A percentile compares a stretch with the other conserved stretches of the same genome.
phyloP scores from a whole-genome alignment of 257 asterid species.

The Jacaranda copaia region DNA sequence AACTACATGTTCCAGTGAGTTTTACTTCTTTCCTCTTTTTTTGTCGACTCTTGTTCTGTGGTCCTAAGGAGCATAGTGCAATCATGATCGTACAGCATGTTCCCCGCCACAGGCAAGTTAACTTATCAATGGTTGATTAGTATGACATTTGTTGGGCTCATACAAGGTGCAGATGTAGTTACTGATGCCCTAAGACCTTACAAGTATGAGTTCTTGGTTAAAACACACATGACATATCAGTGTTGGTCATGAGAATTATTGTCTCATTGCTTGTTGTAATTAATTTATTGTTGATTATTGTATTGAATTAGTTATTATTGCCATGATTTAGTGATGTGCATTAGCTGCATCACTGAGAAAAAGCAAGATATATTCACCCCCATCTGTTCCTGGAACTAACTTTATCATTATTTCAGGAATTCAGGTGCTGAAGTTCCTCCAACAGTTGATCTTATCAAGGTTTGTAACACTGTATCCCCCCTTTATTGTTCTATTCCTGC shows the following conservation, averaged over 20 bases:
- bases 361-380: not conserved
- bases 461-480: conserved; percentile 37
- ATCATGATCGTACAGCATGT: not conserved
- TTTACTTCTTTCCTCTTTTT: conserved; percentile 1
- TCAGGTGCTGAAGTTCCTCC: conserved; percentile 64
- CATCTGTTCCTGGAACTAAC: conserved; percentile 32
- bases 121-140: not conserved
- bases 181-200: not conserved
- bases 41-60: not conserved
- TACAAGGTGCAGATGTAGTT: not conserved
- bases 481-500: not conserved
- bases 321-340: not conserved
- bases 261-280: not conserved
- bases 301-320: conserved; percentile 5
- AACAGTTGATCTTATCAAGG: conserved; percentile 64
- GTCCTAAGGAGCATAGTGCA: not conserved
- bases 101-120: not conserved
- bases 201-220: not conserved
- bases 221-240: not conserved
- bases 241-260: no score
- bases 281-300: not conserved
- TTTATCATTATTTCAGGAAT: conserved; percentile 57
- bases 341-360: not conserved
- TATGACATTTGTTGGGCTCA: not conserved
- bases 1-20: conserved; percentile 5